phyloP scores from a whole-genome alignment of 768 basidiomycete species.

The Pleurotus tuber-regium region DNA sequence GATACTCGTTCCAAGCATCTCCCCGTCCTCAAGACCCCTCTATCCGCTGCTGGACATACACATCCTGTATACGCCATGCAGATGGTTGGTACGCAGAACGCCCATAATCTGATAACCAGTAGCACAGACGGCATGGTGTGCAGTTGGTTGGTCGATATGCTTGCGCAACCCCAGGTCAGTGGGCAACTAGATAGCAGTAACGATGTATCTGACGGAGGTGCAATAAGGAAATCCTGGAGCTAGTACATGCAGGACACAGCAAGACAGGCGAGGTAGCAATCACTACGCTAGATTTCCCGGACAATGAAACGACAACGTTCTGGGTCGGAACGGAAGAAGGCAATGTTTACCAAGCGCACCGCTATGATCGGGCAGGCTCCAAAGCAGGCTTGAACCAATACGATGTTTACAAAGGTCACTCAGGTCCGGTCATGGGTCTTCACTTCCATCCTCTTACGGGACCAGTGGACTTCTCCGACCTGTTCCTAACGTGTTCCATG shows the following conservation, averaged over 20 bases:
- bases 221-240: conserved; percentile 85
- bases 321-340: conserved; percentile 99
- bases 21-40: conserved; percentile 93
- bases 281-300: conserved; percentile 90
- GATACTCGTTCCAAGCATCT: conserved; percentile 96
- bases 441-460: conserved; percentile 93
- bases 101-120: conserved; percentile 94
- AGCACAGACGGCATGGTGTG: conserved; percentile 98
- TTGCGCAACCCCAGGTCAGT: conserved; percentile 91
- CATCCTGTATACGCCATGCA: conserved; percentile 99
- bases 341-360: conserved; percentile 93
- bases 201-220: not conserved
- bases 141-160: conserved; percentile 98
- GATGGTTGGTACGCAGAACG: conserved; percentile 98
- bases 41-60: conserved; percentile 95
- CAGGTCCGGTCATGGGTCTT: conserved; percentile 91
- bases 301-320: conserved; percentile 95
- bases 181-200: not conserved
- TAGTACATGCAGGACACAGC: conserved; percentile 86
- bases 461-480: conserved; percentile 90
- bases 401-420: conserved; percentile 91
- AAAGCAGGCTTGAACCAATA: conserved; percentile 94
- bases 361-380: conserved; percentile 94
- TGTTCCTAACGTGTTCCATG: conserved; percentile 89
- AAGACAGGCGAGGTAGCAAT: conserved; percentile 98